Evolutionary conservation across 129 eudicot genomes (phyloP), one percentile per base, ranked within the genome.

Genomic region (Sambucus nigra): DNA sequence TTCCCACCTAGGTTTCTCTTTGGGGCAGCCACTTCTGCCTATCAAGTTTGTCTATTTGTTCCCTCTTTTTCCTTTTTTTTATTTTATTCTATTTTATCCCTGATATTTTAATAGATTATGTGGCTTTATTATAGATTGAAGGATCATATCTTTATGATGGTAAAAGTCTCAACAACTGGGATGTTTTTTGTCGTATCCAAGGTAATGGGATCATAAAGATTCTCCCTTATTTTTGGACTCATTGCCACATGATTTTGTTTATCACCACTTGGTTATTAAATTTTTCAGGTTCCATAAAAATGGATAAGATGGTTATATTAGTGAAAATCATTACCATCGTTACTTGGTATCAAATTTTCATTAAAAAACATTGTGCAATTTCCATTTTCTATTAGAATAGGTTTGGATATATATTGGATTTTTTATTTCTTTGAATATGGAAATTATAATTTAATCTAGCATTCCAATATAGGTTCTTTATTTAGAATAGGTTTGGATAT

Each of bases 111-210:
- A n/a, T n/a, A n/a, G n/a, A n/a, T n/a, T n/a, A 29, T 29, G 28
- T 27, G n/a, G n/a, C n/a, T n/a, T n/a, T n/a, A n/a, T 57, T 59
- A 47, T 44, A 89, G 98, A 72, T 85, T 51, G 95, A 84, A 85
- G 98, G 98, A 52, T 94, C 79, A 33, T 69, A 47, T 70, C 73
- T 78, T 69, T 93, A 79, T 71, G 98, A 82, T 91, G 88, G 94
- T 4, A 91, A 77, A 61, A 55, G 87, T 19, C 68, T 80, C 12
- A 80, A 67, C 69, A 77, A 80, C 38, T 84, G 97, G 94, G 98
- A 91, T 69, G 68, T 38, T 10, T 88, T 74, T 48, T 65, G 65
- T 63, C 81, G 61, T 50, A 16, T 47, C 11, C 41, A 67, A 22
- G 86, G 85, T 61, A 67, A 11, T n/a, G n/a, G 9, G 20, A 3